Conservation (phyloP, 2,329 filamentous ascomycete species). For the Talaromyces sp. region DNA sequence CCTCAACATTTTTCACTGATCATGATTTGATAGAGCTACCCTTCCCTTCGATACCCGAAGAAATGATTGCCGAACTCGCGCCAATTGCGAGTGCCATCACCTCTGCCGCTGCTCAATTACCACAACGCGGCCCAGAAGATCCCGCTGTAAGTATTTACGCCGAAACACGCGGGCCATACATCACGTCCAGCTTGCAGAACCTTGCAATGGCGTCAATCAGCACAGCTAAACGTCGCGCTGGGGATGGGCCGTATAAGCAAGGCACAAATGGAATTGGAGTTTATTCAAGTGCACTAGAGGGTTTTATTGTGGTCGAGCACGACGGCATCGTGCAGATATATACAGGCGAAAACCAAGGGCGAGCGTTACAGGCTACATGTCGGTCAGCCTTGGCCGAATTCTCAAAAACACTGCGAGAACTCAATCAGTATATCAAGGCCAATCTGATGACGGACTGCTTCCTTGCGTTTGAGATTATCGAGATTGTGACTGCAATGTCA, state of each 20-base stretch:
- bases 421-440: conserved; percentile 83
- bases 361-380: conserved; percentile 75
- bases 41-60: conserved; percentile 76
- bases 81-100: conserved; percentile 76
- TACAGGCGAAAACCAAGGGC: conserved; percentile 75
- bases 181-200: conserved; percentile 78
- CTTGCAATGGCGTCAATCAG: conserved; percentile 82
- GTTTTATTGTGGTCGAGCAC: conserved; percentile 82
- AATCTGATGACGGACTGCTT: conserved; percentile 91
- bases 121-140: conserved; percentile 57
- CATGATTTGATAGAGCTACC: conserved; percentile 50
- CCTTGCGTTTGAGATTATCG: conserved; percentile 90
- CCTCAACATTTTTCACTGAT: no score
- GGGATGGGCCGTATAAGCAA: conserved; percentile 78
- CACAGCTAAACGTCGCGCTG: conserved; percentile 70
- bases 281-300: conserved; percentile 84
- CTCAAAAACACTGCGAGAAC: conserved; percentile 76
- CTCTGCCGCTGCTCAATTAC: conserved; percentile 49
- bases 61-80: conserved; percentile 70
- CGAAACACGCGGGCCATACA: conserved; percentile 79
- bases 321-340: conserved; percentile 89
- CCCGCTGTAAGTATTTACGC: conserved; percentile 79
- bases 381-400: conserved; percentile 76
- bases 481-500: conserved; percentile 78
- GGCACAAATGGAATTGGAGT: conserved; percentile 89